Conservation (phyloP, 306 rosid species). For the Heteromeles arbutifolia region DNA sequence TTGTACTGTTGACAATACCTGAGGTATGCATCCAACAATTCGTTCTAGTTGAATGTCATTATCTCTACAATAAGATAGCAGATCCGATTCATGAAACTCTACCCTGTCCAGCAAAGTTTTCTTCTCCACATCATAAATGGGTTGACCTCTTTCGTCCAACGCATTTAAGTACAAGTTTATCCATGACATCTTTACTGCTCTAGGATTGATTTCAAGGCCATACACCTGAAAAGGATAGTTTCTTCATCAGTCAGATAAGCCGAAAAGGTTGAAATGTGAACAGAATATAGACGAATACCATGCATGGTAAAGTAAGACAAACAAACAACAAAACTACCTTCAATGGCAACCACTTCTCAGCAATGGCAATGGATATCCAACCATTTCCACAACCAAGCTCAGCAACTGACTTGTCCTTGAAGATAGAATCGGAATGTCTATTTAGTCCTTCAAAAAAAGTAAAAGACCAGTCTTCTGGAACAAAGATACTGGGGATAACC, state of each 20-base stretch:
- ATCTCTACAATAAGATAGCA: slow-evolving; percentile 69
- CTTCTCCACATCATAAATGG: slow-evolving; percentile 61
- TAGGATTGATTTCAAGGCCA: slow-evolving; percentile 92
- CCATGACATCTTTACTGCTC: slow-evolving; percentile 86
- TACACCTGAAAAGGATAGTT: slow-evolving; percentile 53
- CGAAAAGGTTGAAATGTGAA: neutral
- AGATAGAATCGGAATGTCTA: slow-evolving; percentile 75
- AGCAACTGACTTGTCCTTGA: slow-evolving; percentile 69
- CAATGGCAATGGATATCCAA: slow-evolving; percentile 96
- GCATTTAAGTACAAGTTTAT: slow-evolving; percentile 88
- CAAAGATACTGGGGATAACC: slow-evolving; percentile 95
- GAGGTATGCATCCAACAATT: slow-evolving; percentile 99
- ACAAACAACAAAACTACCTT: slow-evolving; percentile 37
- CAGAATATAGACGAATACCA: neutral
- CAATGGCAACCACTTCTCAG: slow-evolving; percentile 87
- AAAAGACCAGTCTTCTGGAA: slow-evolving; percentile 97
- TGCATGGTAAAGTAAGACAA: neutral
- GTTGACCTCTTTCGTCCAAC: slow-evolving; percentile 73
- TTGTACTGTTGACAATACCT: slow-evolving; percentile 45
- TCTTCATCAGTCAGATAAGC: neutral
- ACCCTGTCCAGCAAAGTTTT: slow-evolving; percentile 89
- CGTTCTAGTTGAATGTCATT: slow-evolving; percentile 74
- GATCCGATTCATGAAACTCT: slow-evolving; percentile 94
- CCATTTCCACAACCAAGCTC: slow-evolving; percentile 99
- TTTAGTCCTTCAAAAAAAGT: slow-evolving; percentile 91